A percentile compares a stretch with the other conserved stretches of the same genome.
Conservation (phyloP, 139 green algal genomes). For the Picochlorum sp. region DNA sequence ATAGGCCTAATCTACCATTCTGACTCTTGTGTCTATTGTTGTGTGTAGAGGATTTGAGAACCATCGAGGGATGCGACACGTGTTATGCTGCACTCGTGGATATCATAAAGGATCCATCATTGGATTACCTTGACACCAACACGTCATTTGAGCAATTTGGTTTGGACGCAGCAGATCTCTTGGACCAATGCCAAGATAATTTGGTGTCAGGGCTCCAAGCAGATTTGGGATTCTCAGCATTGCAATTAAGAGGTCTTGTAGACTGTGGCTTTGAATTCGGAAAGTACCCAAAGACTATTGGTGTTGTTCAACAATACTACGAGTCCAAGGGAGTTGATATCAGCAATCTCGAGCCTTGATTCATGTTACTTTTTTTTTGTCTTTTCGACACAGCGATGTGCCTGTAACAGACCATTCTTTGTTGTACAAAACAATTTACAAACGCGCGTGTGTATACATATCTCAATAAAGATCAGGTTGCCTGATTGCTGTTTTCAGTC, state of each 20-base stretch:
- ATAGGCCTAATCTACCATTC: too few species aligned
- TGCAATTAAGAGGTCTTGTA: neutral
- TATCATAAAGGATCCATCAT: too few species aligned
- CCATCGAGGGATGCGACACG: too few species aligned
- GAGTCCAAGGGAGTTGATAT: neutral
- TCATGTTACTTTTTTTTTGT: too few species aligned
- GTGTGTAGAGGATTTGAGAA: too few species aligned
- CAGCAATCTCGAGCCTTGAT: too few species aligned
- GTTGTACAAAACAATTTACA: neutral
- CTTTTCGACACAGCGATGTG: too few species aligned
- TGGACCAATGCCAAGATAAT: neutral
- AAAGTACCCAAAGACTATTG: neutral
- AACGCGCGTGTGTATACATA: neutral
- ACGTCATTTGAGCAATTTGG: too few species aligned
- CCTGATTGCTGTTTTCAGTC: constrained; percentile 70
- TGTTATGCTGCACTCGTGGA: too few species aligned
- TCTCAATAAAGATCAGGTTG: constrained; percentile 53
- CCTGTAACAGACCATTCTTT: neutral
- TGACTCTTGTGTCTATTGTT: too few species aligned
- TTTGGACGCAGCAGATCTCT: neutral
- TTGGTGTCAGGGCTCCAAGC: neutral
- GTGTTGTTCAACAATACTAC: neutral
- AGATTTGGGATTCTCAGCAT: neutral
- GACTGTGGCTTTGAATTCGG: neutral
- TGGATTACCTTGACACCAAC: too few species aligned